Conservation (phyloP, 202 grass and related monocot genomes). For the Dendrocalamus latiflorus region DNA sequence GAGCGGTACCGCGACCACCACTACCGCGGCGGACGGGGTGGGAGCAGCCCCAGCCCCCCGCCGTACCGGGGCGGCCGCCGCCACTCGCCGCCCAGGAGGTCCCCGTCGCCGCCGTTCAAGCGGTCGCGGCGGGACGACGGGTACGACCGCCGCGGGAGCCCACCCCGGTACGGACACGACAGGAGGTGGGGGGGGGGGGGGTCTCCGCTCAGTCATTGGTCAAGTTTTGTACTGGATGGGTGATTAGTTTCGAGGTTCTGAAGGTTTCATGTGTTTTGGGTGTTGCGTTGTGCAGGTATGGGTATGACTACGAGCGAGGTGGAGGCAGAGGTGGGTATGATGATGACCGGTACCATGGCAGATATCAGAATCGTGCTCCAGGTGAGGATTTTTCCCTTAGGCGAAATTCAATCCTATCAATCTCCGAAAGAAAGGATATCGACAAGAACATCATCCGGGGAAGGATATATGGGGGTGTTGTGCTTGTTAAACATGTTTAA, state of each 20-base stretch:
- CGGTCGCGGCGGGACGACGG: slow-evolving; percentile 76
- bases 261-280: background rate
- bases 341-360: slow-evolving; percentile 65
- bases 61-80: slow-evolving; percentile 62
- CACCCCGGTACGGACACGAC: slow-evolving; percentile 39
- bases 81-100: slow-evolving; percentile 67
- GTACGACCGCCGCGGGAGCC: slow-evolving; percentile 76
- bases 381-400: slow-evolving; percentile 40
- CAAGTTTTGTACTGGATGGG: background rate
- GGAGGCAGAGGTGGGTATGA: slow-evolving; percentile 70
- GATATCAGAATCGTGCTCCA: slow-evolving; percentile 52
- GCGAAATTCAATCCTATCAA: background rate
- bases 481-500: background rate
- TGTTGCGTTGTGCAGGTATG: slow-evolving; percentile 27
- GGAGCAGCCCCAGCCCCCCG: slow-evolving; percentile 64
- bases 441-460: background rate
- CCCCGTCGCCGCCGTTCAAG: slow-evolving; percentile 69
- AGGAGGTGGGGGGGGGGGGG: slow-evolving; percentile 41
- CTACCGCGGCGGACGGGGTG: slow-evolving; percentile 21
- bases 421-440: background rate
- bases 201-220: background rate
- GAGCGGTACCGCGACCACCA: slow-evolving; percentile 55
- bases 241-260: background rate
- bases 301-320: slow-evolving; percentile 62
- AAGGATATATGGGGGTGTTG: background rate